A percentile compares a stretch with the other conserved stretches of the same genome.
phyloP scores from a whole-genome alignment of 1,284 basidiomycete genomes.

The Bjerkandera adusta region DNA sequence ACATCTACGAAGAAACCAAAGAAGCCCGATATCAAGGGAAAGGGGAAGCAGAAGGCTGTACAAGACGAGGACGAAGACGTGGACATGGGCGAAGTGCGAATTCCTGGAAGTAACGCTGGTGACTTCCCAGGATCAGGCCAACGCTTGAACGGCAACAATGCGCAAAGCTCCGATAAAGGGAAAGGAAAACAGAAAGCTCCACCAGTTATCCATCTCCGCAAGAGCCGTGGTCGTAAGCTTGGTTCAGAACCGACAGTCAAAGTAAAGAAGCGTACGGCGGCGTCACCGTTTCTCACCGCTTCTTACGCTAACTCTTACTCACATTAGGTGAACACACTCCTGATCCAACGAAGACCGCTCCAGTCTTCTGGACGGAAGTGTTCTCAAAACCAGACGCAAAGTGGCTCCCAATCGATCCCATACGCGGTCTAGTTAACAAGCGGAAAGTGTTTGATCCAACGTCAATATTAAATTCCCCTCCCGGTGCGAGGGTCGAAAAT shows the following conservation, averaged over 20 bases:
- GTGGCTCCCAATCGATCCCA: slow-evolving; percentile 94
- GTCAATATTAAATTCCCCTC: slow-evolving; percentile 31
- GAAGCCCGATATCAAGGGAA: slow-evolving; percentile 32
- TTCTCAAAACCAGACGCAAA: slow-evolving; percentile 90
- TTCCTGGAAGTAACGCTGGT: slow-evolving; percentile 28
- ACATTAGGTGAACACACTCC: slow-evolving; percentile 28
- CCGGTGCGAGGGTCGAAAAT: slow-evolving; percentile 55
- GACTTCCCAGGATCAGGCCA: slow-evolving; percentile 38
- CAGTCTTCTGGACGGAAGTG: slow-evolving; percentile 97
- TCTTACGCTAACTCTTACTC: no score
- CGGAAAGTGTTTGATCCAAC: slow-evolving; percentile 84
- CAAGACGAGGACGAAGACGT: slow-evolving; percentile 36
- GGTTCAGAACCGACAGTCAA: slow-evolving; percentile 20
- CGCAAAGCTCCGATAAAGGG: slow-evolving; percentile 41
- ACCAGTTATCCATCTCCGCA: slow-evolving; percentile 55
- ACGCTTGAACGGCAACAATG: slow-evolving; percentile 37
- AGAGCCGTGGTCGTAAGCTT: slow-evolving; percentile 43
- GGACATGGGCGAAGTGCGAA: slow-evolving; percentile 38
- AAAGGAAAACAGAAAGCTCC: slow-evolving; percentile 54
- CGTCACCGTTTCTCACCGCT: background rate
- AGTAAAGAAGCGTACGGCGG: slow-evolving; percentile 14
- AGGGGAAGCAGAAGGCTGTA: slow-evolving; percentile 27
- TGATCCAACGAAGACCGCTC: slow-evolving; percentile 67
- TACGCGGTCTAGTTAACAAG: slow-evolving; percentile 79
- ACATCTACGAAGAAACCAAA: slow-evolving; percentile 40